These are phyloP conservation scores for Neolentinus lepideus DNA, from an alignment of 1,284 basidiomycete genomes.

Conservation along the genomic window DNA sequence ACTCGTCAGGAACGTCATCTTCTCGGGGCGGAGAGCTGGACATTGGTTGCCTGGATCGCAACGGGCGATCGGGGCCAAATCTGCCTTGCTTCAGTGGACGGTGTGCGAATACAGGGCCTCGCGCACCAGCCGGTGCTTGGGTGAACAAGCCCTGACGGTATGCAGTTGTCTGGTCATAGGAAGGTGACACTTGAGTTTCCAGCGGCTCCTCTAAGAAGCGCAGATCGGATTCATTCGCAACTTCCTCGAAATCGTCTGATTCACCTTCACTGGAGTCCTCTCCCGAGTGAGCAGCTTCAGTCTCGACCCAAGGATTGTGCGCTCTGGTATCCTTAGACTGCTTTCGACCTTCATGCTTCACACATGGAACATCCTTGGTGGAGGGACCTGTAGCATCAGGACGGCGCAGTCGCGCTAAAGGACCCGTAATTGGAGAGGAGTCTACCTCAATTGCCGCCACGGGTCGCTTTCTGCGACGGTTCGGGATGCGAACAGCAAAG, in stretches of 20 bases:
- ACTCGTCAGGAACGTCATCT: conserved; percentile 48
- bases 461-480: conserved; percentile 25
- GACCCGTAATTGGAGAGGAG: conserved; percentile 32
- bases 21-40: conserved; percentile 56
- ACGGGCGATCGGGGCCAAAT: conserved; percentile 22
- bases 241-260: conserved; percentile 48
- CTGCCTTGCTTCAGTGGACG: conserved; percentile 37
- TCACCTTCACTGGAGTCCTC: conserved; percentile 65
- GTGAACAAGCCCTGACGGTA: conserved; percentile 69
- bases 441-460: conserved; percentile 22
- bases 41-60: conserved; percentile 19
- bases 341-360: not conserved
- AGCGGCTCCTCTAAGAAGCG: conserved; percentile 59
- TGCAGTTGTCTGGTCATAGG: conserved; percentile 63
- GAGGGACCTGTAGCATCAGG: conserved; percentile 18
- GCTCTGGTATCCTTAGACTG: not conserved
- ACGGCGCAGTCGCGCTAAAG: conserved; percentile 34
- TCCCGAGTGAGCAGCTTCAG: conserved; percentile 72
- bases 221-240: conserved; percentile 63
- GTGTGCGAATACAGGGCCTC: conserved; percentile 46
- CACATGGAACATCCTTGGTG: conserved; percentile 10
- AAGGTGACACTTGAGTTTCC: conserved; percentile 67
- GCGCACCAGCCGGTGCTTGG: conserved; percentile 41
- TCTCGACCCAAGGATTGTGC: conserved; percentile 49
- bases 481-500: conserved; percentile 44